phyloP scores from a whole-genome alignment of 768 basidiomycete species.

The Plicaturopsis crispa region DNA sequence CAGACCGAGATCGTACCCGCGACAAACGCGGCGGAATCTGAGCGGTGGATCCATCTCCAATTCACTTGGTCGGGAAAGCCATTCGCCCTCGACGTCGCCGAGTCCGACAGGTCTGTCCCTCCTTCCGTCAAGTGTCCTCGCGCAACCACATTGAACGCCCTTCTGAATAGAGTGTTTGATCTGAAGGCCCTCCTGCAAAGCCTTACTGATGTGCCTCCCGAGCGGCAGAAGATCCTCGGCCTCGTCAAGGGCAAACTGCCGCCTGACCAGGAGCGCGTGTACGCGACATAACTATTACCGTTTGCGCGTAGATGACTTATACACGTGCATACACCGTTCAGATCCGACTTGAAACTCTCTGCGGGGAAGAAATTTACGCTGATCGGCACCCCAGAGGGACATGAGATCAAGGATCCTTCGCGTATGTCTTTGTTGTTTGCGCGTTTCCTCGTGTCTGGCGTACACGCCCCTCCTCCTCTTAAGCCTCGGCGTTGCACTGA shows the following conservation, averaged over 20 bases:
- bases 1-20: no score
- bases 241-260: slow-evolving; percentile 80
- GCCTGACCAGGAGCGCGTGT: slow-evolving; percentile 64
- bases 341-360: slow-evolving; percentile 50
- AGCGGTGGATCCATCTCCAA: slow-evolving; percentile 51
- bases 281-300: slow-evolving; percentile 12
- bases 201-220: slow-evolving; percentile 73
- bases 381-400: slow-evolving; percentile 78
- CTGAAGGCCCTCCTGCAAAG: slow-evolving; percentile 60
- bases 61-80: slow-evolving; percentile 70
- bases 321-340: slow-evolving; percentile 14
- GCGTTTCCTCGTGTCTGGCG: background rate
- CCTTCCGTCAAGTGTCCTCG: slow-evolving; percentile 1
- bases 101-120: slow-evolving; percentile 59
- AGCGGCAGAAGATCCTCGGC: slow-evolving; percentile 84
- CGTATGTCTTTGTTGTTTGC: slow-evolving; percentile 26
- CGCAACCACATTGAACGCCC: slow-evolving; percentile 6
- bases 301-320: slow-evolving; percentile 1
- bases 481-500: background rate
- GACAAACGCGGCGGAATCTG: slow-evolving; percentile 3
- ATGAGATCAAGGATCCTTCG: slow-evolving; percentile 78
- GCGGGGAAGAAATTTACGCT: slow-evolving; percentile 75
- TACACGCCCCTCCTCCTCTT: background rate
- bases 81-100: slow-evolving; percentile 60
- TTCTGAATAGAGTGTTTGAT: slow-evolving; percentile 60